These are phyloP conservation scores for Aphanomyces cochlioides DNA, from an alignment of 352 stramenopile species.

Conservation along the genomic window DNA sequence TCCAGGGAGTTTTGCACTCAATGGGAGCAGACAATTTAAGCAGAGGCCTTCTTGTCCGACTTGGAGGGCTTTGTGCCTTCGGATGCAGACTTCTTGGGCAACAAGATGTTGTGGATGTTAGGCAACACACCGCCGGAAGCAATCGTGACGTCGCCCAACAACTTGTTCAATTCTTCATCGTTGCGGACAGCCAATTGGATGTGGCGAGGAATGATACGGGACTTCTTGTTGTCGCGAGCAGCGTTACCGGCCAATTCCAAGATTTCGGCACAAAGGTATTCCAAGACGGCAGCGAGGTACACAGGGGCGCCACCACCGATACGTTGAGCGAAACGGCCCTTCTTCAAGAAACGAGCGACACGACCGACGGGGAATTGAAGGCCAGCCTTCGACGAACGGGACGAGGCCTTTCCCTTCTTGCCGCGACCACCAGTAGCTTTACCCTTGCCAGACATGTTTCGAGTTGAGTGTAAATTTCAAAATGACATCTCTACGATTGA, in stretches of 20 bases:
- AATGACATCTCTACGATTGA: not conserved
- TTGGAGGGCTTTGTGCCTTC: conserved; percentile 37
- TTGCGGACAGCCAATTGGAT: conserved; percentile 92
- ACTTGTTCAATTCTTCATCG: conserved; percentile 93
- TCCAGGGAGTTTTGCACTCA: not conserved
- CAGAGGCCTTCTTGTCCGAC: conserved; percentile 30
- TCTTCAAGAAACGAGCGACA: conserved; percentile 91
- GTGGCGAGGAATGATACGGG: conserved; percentile 93
- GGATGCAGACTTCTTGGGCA: conserved; percentile 67
- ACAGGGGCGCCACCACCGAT: conserved; percentile 91
- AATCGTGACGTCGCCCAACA: conserved; percentile 91
- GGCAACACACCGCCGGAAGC: conserved; percentile 90
- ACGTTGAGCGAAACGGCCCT: conserved; percentile 89
- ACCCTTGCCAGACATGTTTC: conserved; percentile 72
- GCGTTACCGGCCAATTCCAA: conserved; percentile 89
- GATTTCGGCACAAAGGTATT: conserved; percentile 90
- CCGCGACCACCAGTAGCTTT: conserved; percentile 70
- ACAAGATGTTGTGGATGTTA: conserved; percentile 89
- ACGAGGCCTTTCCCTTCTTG: conserved; percentile 63
- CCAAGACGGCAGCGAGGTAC: conserved; percentile 91
- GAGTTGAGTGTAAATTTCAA: conserved; percentile 32
- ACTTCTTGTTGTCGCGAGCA: conserved; percentile 95
- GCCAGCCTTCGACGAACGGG: conserved; percentile 87
- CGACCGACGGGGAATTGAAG: conserved; percentile 94
- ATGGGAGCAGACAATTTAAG: conserved; percentile 12